Base-by-base conservation (phyloP, 345 rosid species). In the Syzygium jambos region DNA sequence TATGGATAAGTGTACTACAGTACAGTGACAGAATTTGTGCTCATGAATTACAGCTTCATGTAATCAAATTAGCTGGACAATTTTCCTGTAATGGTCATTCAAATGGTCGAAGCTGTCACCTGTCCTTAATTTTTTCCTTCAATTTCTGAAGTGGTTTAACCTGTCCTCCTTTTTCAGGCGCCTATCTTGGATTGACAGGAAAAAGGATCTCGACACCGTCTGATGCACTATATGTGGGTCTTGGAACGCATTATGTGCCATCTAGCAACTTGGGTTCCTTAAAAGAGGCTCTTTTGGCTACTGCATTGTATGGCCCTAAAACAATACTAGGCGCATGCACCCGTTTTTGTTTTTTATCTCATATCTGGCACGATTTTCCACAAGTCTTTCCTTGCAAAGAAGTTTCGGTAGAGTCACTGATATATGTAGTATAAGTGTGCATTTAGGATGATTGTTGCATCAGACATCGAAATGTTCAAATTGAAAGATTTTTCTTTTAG, bases 131-230 rank as follows among this genome's bases (percentile, higher is more conserved):
- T 54, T 52, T 19, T 73, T 52, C 34, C 11, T 43, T 21, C 13
- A 55, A 65, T 34, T n/a, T 25, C 54, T 9, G 52, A 34, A 87
- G 84, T 65, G 52, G 73, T 10, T 52, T 89, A 59, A 51, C 17
- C 29, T 30, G 86, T 54, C 65, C 89, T 46, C 86, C 17, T 43
- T 68, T 83, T 92, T 89, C 94, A 96, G 99, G 99, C 86, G 90
- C 95, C 86, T 97, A 96, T 90, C 97, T 97, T 91, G 98, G 98
- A 84, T 87, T 97, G 96, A 96, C 99, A 85, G 98, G 99, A 85
- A 94, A 89, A 90, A 97, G 98, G 88, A 90, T 96, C 82, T 95
- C 96, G 11, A 93, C 98, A 8, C 98, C 99, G 87, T 93, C 99
- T 51, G 97, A 96, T 89, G 99, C 98, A 8, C 88, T 97, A 84